Conservation (phyloP, 805 yeast genomes). For the Wickerhamiella siamensis region DNA sequence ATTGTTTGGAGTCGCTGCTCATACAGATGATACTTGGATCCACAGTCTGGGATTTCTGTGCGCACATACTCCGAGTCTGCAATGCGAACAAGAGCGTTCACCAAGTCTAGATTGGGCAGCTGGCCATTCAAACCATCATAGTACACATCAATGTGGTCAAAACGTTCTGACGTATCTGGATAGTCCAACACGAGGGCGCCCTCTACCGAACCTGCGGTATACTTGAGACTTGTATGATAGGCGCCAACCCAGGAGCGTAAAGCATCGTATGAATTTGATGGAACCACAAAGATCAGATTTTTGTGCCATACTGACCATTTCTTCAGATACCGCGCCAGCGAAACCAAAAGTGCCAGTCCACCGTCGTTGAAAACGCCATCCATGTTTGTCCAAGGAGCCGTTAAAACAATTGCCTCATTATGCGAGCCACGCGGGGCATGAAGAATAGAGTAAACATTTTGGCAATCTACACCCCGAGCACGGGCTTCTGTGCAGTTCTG, state of each 20-base stretch:
- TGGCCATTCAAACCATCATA: slow-evolving; percentile 93
- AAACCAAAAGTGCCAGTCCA: slow-evolving; percentile 59
- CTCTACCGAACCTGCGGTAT: slow-evolving; percentile 88
- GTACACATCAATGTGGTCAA: slow-evolving; percentile 57
- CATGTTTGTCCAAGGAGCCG: slow-evolving; percentile 72
- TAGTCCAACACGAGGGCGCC: slow-evolving; percentile 78
- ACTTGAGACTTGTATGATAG: slow-evolving; percentile 69
- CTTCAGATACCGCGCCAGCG: slow-evolving; percentile 65
- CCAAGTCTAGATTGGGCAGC: slow-evolving; percentile 79
- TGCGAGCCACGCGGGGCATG: slow-evolving; percentile 94
- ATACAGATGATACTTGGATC: slow-evolving; percentile 29
- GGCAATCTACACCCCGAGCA: slow-evolving; percentile 12
- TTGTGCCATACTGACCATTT: slow-evolving; percentile 93
- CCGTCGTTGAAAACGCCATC: slow-evolving; percentile 59
- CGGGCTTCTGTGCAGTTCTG: slow-evolving; percentile 9
- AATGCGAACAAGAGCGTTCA: slow-evolving; percentile 66
- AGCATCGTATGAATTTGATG: slow-evolving; percentile 53
- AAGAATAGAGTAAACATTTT: slow-evolving; percentile 59
- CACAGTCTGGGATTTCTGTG: slow-evolving; percentile 44
- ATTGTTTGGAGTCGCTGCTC: slow-evolving; percentile 42
- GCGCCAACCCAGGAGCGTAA: slow-evolving; percentile 86
- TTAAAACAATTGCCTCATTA: slow-evolving; percentile 84
- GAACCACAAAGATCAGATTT: slow-evolving; percentile 74
- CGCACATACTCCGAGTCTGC: slow-evolving; percentile 64
- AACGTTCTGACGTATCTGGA: slow-evolving; percentile 48